Evolutionary conservation across 1,284 basidiomycete species (phyloP).

Genomic region (Schizophyllum amplum): DNA sequence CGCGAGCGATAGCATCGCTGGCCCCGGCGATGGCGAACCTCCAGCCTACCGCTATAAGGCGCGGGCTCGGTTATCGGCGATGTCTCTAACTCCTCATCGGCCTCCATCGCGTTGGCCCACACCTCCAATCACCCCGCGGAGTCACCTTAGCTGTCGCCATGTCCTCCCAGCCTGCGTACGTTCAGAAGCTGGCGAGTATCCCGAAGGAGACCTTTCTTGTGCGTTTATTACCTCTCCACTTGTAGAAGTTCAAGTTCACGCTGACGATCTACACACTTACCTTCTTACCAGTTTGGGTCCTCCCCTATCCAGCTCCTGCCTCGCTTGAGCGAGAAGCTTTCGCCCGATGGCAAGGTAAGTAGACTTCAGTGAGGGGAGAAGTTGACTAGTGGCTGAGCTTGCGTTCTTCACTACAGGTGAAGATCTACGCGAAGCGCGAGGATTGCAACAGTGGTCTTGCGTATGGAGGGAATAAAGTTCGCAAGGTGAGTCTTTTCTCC

Average conservation of each 20-base stretch:
- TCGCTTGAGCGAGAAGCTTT: slow-evolving; percentile 12
- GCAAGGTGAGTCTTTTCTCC: background rate
- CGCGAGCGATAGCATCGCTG: background rate
- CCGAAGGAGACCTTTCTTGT: background rate
- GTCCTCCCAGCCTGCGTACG: background rate
- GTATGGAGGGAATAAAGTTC: slow-evolving; percentile 13
- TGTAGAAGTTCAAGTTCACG: no score
- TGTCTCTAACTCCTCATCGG: no score
- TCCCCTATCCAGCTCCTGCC: slow-evolving; percentile 13
- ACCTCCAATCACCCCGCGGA: no score
- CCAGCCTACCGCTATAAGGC: no score
- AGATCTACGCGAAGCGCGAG: slow-evolving; percentile 20
- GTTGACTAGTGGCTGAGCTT: background rate
- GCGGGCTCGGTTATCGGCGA: no score
- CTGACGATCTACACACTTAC: background rate
- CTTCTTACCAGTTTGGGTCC: slow-evolving; percentile 6
- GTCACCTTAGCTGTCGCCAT: background rate
- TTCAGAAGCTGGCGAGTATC: background rate
- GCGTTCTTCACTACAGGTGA: slow-evolving; percentile 4
- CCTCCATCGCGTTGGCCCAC: no score
- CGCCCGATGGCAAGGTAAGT: slow-evolving; percentile 4
- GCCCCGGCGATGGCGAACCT: background rate
- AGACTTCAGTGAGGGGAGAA: no score
- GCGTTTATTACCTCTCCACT: no score
- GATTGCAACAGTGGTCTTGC: slow-evolving; percentile 20